Evolutionary conservation across 2,329 filamentous ascomycete species (phyloP), one percentile per base, ranked within the genome.

Genomic region (Domatiomyces catenatus): DNA sequence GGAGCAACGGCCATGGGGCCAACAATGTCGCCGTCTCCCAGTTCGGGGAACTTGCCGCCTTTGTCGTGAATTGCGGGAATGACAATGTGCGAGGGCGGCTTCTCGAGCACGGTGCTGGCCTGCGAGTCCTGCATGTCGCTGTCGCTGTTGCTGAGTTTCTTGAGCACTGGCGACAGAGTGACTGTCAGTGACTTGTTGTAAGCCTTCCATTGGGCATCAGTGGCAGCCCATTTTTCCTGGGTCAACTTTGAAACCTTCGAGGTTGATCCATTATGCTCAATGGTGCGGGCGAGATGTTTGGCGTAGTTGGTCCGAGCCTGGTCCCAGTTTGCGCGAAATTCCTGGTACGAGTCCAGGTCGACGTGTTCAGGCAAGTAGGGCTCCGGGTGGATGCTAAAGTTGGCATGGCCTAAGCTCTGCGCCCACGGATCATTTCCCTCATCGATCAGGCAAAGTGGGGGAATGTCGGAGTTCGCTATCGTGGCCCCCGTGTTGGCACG

Each of bases 11-110:
- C 79, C 89, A 95, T 94, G 5, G 89, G 89, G 1, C 89, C 89
- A 44, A 95, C 87, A 63, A 95, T 93, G 65, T 94, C 89, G 60
- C 89, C 83, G 61, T 94, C 88, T 48, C 88, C 88, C 28, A 90
- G 77, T 59, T 83, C 80, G 20, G 88, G 88, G 61, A 94, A 95
- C 66, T 95, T 94, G 62, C 84, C 83, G 55, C 50, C 54, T 49
- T 84, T 66, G 55, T 71, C 67, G 51, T 70, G 64, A 20, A 70
- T 62, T 36, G 64, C 60, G 15, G 69, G 69, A 8, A 71, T 61
- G 20, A 62, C 85, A 80, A 55, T 82, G 72, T 58, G 89, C 76
- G 22, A 54, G 36, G 50, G 26, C 5, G 59, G 58, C 39, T 58
- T 58, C 44, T 59, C 59, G 20, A 61, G 58, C 3, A 50, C 46